Evolutionary conservation across 371 early-diverging fungal species (phyloP).

Genomic region (Catenaria anguillulae): DNA sequence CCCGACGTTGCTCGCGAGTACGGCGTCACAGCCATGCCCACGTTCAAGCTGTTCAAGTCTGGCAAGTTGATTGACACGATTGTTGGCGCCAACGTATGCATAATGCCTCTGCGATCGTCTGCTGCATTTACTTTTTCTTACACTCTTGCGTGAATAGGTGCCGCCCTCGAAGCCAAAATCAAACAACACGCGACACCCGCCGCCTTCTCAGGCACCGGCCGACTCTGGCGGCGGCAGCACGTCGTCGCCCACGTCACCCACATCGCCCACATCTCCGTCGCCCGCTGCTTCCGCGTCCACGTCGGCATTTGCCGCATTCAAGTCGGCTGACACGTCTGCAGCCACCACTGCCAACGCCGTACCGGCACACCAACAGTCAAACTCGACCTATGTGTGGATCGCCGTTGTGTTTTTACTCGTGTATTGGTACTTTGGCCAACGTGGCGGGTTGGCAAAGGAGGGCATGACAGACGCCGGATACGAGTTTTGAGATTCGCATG

Average conservation of each 20-base stretch:
- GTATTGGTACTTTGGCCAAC: neutral
- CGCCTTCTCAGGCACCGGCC: neutral
- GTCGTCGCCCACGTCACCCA: neutral
- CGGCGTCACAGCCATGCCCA: neutral
- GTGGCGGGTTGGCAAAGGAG: too few species aligned
- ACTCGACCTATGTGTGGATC: neutral
- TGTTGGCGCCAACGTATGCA: constrained; percentile 15
- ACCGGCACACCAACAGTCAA: neutral
- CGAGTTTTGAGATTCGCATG: too few species aligned
- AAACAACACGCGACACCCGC: neutral
- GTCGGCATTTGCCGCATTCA: neutral
- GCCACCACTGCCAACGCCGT: neutral
- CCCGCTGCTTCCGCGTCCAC: neutral
- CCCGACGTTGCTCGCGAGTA: neutral
- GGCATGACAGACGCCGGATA: too few species aligned
- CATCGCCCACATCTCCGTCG: neutral
- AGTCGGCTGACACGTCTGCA: too few species aligned
- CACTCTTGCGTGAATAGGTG: too few species aligned
- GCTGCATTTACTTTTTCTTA: neutral
- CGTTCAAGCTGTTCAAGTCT: constrained; percentile 15
- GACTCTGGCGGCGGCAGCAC: too few species aligned
- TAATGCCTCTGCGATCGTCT: neutral
- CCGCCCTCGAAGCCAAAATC: neutral
- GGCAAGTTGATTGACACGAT: constrained; percentile 22
- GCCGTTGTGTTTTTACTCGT: neutral